These are phyloP conservation scores for Xerocomus minutiporus DNA, from an alignment of 1,284 basidiomycete species.

Conservation along the genomic window DNA sequence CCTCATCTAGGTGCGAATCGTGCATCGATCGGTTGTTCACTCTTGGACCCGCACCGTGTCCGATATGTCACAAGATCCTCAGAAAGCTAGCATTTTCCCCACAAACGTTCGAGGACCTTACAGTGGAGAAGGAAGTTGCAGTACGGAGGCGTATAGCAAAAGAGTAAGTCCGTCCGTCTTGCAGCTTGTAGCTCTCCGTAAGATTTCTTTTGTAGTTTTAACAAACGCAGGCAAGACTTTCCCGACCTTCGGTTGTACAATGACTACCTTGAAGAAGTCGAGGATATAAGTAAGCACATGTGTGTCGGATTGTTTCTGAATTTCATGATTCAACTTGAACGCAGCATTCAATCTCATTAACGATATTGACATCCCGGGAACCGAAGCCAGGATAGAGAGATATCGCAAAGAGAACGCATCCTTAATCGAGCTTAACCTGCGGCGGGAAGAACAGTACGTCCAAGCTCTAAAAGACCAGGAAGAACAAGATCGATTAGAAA, in stretches of 20 bases:
- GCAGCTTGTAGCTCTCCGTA: not conserved
- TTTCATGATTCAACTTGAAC: conserved; percentile 10
- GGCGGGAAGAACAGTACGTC: conserved; percentile 71
- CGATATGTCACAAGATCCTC: conserved; percentile 85
- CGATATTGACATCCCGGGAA: conserved; percentile 79
- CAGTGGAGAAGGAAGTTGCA: conserved; percentile 94
- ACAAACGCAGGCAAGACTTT: conserved; percentile 92
- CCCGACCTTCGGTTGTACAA: conserved; percentile 80
- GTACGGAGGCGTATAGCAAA: conserved; percentile 84
- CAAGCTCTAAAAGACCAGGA: conserved; percentile 70
- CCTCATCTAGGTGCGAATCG: conserved; percentile 77
- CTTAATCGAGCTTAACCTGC: conserved; percentile 73
- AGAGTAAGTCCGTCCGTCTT: conserved; percentile 46
- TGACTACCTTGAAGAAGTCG: conserved; percentile 94
- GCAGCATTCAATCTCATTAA: conserved; percentile 95
- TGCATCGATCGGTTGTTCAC: conserved; percentile 98
- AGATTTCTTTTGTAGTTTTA: conserved; percentile 58
- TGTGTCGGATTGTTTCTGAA: not conserved
- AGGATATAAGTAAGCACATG: conserved; percentile 79
- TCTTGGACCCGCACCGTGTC: conserved; percentile 94
- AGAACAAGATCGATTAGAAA: conserved; percentile 65
- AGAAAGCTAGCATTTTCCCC: conserved; percentile 92
- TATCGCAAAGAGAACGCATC: conserved; percentile 80
- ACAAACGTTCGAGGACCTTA: conserved; percentile 96
- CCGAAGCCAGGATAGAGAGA: conserved; percentile 77